phyloP scores from a whole-genome alignment of 2,329 filamentous ascomycete species.

The Ascochyta viciae-villosae region DNA sequence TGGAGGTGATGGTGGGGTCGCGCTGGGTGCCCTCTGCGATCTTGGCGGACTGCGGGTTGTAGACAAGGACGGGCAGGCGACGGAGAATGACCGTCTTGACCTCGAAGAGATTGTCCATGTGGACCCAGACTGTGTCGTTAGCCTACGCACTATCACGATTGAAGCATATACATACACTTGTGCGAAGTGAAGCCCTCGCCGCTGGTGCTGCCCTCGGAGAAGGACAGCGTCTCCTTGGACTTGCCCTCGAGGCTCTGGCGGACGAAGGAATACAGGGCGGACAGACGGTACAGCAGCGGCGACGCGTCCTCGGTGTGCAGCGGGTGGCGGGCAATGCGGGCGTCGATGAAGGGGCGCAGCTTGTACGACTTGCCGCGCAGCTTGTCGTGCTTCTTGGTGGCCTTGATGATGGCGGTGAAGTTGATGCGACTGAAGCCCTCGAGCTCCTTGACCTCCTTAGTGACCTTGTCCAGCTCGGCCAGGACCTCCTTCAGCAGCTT shows the following conservation, averaged over 20 bases:
- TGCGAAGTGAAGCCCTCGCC: conserved; percentile 80
- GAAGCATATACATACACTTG: conserved; percentile 69
- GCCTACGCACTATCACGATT: neutral
- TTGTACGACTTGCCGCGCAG: conserved; percentile 87
- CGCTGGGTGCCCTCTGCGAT: conserved; percentile 76
- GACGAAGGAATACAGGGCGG: conserved; percentile 94
- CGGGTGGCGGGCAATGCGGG: conserved; percentile 83
- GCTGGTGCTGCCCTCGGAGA: conserved; percentile 50
- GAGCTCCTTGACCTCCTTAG: conserved; percentile 88
- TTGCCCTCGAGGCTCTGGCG: conserved; percentile 79
- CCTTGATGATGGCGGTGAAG: conserved; percentile 97
- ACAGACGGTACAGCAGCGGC: conserved; percentile 84
- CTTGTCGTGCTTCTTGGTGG: conserved; percentile 98
- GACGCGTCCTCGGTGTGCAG: conserved; percentile 97
- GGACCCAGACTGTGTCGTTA: conserved; percentile 78
- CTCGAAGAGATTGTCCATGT: conserved; percentile 92
- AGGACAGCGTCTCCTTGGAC: conserved; percentile 52
- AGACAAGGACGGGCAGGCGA: conserved; percentile 87
- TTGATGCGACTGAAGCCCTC: conserved; percentile 96
- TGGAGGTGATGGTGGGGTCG: conserved; percentile 90
- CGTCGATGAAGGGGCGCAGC: conserved; percentile 88
- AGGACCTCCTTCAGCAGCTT: conserved; percentile 73
- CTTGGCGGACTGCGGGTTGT: conserved; percentile 86
- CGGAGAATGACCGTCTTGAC: conserved; percentile 96
- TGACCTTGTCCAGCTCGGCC: conserved; percentile 83